A percentile compares a stretch with the other conserved stretches of the same genome.
Evolutionary conservation across 345 rosid genomes (phyloP).

Genomic region (Lagerstroemia speciosa): DNA sequence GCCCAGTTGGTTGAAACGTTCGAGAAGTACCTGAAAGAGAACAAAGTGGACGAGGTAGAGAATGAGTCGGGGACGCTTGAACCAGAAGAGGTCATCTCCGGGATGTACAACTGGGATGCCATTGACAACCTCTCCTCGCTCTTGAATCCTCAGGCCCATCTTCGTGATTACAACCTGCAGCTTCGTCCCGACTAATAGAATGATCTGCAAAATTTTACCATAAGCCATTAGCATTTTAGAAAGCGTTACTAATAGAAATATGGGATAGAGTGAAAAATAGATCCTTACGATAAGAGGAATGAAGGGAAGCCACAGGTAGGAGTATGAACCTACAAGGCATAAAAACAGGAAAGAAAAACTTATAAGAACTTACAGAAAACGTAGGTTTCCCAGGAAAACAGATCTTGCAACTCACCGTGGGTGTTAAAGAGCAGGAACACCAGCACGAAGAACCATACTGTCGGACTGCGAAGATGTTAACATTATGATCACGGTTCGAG

Average conservation of each 20-base stretch:
- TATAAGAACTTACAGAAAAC: not conserved
- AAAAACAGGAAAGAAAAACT: not conserved
- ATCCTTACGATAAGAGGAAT: constrained; percentile 27
- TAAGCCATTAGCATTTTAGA: not conserved
- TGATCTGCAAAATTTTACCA: constrained; percentile 18
- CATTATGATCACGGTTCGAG: not conserved
- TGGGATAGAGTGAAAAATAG: not conserved
- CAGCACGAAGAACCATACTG: constrained; percentile 28
- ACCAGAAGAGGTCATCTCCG: constrained; percentile 56
- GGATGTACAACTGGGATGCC: constrained; percentile 42
- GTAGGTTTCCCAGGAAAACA: not conserved
- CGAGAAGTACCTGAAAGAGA: constrained; percentile 32
- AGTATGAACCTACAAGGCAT: constrained; percentile 23
- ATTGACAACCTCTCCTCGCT: constrained; percentile 24
- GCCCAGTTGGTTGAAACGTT: not conserved
- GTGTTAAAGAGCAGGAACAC: constrained; percentile 28
- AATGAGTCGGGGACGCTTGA: constrained; percentile 31
- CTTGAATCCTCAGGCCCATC: constrained; percentile 40
- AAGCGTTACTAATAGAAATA: not conserved
- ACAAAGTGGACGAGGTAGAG: constrained; percentile 39
- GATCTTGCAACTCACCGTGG: constrained; percentile 15
- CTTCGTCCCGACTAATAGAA: constrained; percentile 42
- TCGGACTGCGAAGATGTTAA: constrained; percentile 16
- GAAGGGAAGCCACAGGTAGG: constrained; percentile 31
- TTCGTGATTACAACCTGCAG: constrained; percentile 41